Evolutionary conservation across 495 filamentous ascomycete genomes (phyloP), one percentile per base, ranked within the genome.

Genomic region (Hypomontagnella monticulosa): DNA sequence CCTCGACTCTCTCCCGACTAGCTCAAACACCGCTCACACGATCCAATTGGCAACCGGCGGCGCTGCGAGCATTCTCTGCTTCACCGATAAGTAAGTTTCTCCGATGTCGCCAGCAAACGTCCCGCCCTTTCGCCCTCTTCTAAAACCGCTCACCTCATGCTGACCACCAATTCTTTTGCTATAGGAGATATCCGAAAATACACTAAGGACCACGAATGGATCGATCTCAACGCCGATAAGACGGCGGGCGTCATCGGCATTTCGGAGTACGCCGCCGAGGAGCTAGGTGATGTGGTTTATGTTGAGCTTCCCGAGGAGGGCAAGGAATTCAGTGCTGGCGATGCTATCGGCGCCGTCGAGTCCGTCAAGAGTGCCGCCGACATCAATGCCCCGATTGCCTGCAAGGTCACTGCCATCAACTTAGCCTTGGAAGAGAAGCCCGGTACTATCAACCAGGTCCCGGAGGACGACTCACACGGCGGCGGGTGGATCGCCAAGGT

Each of bases 121-220:
- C 18, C 33, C 9, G n/a, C 52, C 15, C 6, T 43, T 18, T 30
- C 12, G 16, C 3, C 6, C 3, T 27, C 15, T 18, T 41, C 27
- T 40, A 52, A 58, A 49, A 56, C 16, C 36, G 9, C 53, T 7
- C 36, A 53, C 23, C n/a, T 9, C 9, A 0, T 11, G 36, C 66
- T 67, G 36, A 71, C 61, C 14, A 51, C 18, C 37, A 16, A n/a
- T 33, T 11, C 15, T 11, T 9, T 4, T 37, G 50, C 14, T 5
- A 11, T 55, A 86, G 83, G 77, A 66, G 76, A 77, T 66, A 81
- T 88, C 69, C 94, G 95, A 83, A 92, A 89, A 73, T 99, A 96
- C 84, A 98, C 96, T 69, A 88, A 91, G 76, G 96, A 97, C 70
- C 95, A 99, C 82, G 95, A 99, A 82, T 99, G 96, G 96, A 87